A percentile compares a stretch with the other conserved stretches of the same genome.
Evolutionary conservation across 176 grass and related monocot species (phyloP).

Genomic region (Saccharum spontaneum): DNA sequence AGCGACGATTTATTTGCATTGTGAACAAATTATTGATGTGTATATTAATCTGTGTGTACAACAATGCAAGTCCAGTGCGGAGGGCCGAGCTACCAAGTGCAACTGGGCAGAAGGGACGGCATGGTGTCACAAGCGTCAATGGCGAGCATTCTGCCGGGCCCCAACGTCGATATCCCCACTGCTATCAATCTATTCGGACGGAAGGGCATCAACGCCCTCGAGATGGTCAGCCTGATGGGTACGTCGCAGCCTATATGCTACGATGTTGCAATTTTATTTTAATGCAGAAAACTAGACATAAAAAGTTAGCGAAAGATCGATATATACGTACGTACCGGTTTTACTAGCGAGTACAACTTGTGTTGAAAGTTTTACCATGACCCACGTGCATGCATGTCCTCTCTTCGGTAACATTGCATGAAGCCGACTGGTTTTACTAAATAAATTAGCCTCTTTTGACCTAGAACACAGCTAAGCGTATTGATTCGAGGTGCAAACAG

Average conservation of each 20-base stretch:
- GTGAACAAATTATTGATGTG: background rate
- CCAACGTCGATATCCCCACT: conserved; percentile 32
- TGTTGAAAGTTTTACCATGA: background rate
- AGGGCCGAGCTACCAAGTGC: conserved; percentile 48
- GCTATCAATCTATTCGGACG: conserved; percentile 46
- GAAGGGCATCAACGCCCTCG: conserved; percentile 58
- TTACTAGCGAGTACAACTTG: background rate
- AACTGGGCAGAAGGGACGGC: conserved; percentile 73
- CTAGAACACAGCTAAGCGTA: background rate
- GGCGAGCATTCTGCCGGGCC: conserved; percentile 46
- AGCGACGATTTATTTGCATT: background rate
- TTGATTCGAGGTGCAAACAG: background rate
- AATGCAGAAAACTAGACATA: background rate
- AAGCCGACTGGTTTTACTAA: background rate
- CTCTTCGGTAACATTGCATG: background rate
- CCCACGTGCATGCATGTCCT: conserved; percentile 8
- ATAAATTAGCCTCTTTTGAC: background rate
- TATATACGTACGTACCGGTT: background rate
- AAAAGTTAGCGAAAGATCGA: background rate
- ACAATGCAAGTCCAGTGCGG: conserved; percentile 37
- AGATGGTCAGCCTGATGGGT: conserved; percentile 85
- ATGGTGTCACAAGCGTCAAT: conserved; percentile 51
- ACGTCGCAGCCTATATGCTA: background rate
- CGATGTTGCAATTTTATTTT: background rate
- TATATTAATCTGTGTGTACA: background rate